These are phyloP conservation scores for Penicillium longicatenatum DNA, from an alignment of 495 filamentous ascomycete species.

Conservation along the genomic window DNA sequence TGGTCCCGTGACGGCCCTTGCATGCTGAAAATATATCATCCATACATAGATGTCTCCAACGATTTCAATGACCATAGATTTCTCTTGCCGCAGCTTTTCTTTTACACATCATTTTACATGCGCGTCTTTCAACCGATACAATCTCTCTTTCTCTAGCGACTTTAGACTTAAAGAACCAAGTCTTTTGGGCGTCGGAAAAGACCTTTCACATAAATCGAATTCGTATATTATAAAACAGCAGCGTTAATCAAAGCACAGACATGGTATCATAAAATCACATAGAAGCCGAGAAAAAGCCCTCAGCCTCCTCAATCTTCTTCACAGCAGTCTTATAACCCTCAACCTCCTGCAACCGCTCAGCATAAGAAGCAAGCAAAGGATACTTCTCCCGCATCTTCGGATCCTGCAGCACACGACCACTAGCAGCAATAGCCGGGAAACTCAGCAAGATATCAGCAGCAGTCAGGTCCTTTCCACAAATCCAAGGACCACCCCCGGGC, in stretches of 20 bases:
- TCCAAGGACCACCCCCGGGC: conserved; percentile 61
- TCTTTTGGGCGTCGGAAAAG: too few species aligned
- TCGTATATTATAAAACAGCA: background rate
- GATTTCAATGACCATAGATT: background rate
- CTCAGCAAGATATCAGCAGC: conserved; percentile 80
- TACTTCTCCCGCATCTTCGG: conserved; percentile 56
- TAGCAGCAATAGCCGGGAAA: conserved; percentile 67
- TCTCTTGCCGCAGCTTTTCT: background rate
- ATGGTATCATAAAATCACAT: conserved; percentile 24
- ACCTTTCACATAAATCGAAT: background rate
- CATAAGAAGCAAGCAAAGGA: conserved; percentile 64
- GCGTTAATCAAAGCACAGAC: background rate
- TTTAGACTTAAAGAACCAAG: too few species aligned
- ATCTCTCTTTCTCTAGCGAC: too few species aligned
- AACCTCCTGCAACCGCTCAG: conserved; percentile 58
- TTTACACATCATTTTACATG: too few species aligned
- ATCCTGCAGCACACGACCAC: conserved; percentile 42
- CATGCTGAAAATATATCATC: background rate
- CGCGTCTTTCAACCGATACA: too few species aligned
- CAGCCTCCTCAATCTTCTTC: conserved; percentile 61
- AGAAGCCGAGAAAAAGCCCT: conserved; percentile 54
- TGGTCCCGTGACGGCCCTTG: background rate
- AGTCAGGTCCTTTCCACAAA: conserved; percentile 72
- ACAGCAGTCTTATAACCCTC: conserved; percentile 64
- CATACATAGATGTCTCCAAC: background rate